Base-by-base conservation (phyloP, 2,329 filamentous ascomycete genomes). In the Huntiella decipiens region DNA sequence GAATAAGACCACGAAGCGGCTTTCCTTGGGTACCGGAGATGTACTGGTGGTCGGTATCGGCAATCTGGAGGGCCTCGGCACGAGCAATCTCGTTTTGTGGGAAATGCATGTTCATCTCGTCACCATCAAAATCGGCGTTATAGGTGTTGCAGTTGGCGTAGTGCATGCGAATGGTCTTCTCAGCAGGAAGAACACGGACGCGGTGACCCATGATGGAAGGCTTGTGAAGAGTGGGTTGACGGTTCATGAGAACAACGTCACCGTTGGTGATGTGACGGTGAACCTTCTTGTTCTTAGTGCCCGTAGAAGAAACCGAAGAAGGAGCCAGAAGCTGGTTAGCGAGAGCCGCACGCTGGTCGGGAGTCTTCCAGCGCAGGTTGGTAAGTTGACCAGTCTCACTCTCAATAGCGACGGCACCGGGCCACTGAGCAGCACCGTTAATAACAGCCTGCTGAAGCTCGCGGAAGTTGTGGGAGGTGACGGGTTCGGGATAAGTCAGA, bases 101-200 rank as follows among this genome's bases (percentile, higher is more conserved):
- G 57, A 98, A 96, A 63, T 98, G 91, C 87, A 98, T 92, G 61
- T 98, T 98, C 91, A 98, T 98, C 62, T 98, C 91, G 59, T 98
- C 91, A 61, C 91, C 91, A 57, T 98, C 92, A 58, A 98, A 98
- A 70, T 98, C 91, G 31, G 91, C 91, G 56, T 98, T 98, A 69
- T 98, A 98, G 0, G 91, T 95, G 58, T 98, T 98, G 61, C 91
- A 96, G 61, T 98, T 98, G 56, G 91, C 88, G 63, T 98, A 98
- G 66, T 98, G 91, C 88, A 98, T 96, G 53, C 91, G 86, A 59
- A 98, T 87, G 0, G 91, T 96, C 64, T 93, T 93, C 61, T 98
- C 92, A 33, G 86, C 87, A 0, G 85, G 83, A 13, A 98, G 66
- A 4, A 98, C 88, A 50, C 87, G 77, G 44, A 91, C 91, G 55